Evolutionary conservation across 2,329 filamentous ascomycete genomes (phyloP), one percentile per base, ranked within the genome.

Genomic region (Nothophaeocryptopus gaeumannii): DNA sequence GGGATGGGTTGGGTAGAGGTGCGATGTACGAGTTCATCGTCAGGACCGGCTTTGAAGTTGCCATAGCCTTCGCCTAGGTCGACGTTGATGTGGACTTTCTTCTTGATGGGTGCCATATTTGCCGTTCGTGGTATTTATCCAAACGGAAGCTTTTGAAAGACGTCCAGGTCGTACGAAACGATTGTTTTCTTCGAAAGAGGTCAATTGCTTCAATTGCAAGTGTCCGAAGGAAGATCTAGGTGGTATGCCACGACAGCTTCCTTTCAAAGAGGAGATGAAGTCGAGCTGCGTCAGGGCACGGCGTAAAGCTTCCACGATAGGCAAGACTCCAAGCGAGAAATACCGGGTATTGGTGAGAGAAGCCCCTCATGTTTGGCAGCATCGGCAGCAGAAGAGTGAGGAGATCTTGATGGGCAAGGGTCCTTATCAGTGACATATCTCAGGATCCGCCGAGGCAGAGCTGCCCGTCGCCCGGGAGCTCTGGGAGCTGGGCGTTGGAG

Each of bases 1-100:
- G n/a, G n/a, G 20, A 3, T 26, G 20, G 20, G 7, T 26, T 3
- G 20, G 4, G 20, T 26, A 7, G 20, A 26, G 20, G 20, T 3
- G 20, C 20, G 20, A 26, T 26, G 20, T 26, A 26, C 20, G 20
- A 85, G 67, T 48, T 84, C 79, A 41, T 80, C 76, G 55, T 84
- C 81, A 3, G 80, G 80, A 13, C 80, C 80, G 61, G 72, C 70
- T 50, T 69, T 71, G 67, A 70, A 75, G 62, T 74, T 75, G 35
- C 77, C 77, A 50, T 77, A 78, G 20, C 60, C 76, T 61, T 79
- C 77, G 5, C 77, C 77, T 49, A 80, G 70, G 58, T 79, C 77
- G 45, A 75, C 74, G 53, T 79, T 79, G 61, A 79, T 77, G 53
- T 77, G 69, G 12, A 78, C 76, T 57, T 75, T 76, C 57, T 75